A percentile compares a stretch with the other conserved stretches of the same genome.
These are phyloP conservation scores for Castanospermum australe DNA, from an alignment of 306 rosid genomes.

Conservation along the genomic window DNA sequence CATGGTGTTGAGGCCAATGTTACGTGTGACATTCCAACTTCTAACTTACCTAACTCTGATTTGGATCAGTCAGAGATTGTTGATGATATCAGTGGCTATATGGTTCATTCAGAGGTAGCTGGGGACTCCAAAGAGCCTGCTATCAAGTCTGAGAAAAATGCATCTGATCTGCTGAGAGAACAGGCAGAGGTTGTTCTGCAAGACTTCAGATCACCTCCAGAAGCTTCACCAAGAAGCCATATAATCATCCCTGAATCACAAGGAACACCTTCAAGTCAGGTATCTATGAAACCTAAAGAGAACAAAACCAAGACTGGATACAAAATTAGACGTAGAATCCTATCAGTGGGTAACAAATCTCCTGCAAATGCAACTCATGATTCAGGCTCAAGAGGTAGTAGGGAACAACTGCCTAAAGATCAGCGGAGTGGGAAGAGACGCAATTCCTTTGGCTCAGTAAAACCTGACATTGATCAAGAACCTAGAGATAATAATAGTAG, in stretches of 20 bases:
- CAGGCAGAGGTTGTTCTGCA: conserved; percentile 33
- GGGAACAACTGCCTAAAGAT: conserved; percentile 58
- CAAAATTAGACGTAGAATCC: conserved; percentile 31
- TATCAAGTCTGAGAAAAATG: conserved; percentile 37
- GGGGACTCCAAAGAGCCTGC: conserved; percentile 39
- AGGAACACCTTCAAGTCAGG: conserved; percentile 92
- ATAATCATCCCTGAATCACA: conserved; percentile 74
- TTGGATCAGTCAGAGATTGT: conserved; percentile 43
- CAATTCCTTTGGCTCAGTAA: conserved; percentile 69
- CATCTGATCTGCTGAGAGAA: conserved; percentile 42
- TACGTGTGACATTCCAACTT: conserved; percentile 22
- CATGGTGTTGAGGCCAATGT: conserved; percentile 36
- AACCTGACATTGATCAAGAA: conserved; percentile 66
- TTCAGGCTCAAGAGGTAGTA: conserved; percentile 45
- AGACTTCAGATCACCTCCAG: conserved; percentile 52
- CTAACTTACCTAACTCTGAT: conserved; percentile 24
- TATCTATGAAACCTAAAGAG: conserved; percentile 57
- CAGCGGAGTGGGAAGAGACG: conserved; percentile 65
- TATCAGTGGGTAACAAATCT: conserved; percentile 45
- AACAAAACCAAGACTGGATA: conserved; percentile 57
- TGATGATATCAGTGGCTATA: conserved; percentile 27
- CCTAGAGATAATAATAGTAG: conserved; percentile 58
- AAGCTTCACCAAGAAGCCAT: conserved; percentile 83
- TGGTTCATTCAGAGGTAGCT: conserved; percentile 30
- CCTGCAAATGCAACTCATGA: conserved; percentile 46